phyloP scores from a whole-genome alignment of 2,329 filamentous ascomycete species.

The Pseudocercospora vitis region DNA sequence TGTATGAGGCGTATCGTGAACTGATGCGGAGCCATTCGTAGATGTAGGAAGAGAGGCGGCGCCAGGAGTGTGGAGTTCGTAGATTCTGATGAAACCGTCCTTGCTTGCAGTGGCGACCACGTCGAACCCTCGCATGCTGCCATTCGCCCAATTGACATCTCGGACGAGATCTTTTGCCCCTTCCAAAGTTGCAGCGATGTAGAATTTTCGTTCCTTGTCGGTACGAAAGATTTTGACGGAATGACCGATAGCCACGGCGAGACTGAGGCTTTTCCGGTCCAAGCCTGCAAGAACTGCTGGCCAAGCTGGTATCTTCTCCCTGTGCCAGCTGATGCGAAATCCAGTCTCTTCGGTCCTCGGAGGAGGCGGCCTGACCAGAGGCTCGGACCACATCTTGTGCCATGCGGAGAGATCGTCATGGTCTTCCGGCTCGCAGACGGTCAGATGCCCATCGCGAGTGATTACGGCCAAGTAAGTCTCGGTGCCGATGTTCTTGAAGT shows the following conservation, averaged over 20 bases:
- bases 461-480: slow-evolving; percentile 85
- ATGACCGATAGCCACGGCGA: slow-evolving; percentile 86
- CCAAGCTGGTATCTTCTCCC: slow-evolving; percentile 79
- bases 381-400: slow-evolving; percentile 71
- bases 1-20: slow-evolving; percentile 14
- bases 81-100: slow-evolving; percentile 87
- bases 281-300: slow-evolving; percentile 77
- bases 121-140: slow-evolving; percentile 86
- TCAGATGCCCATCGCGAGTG: slow-evolving; percentile 76
- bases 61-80: slow-evolving; percentile 67
- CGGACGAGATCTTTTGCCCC: slow-evolving; percentile 72
- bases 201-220: slow-evolving; percentile 73
- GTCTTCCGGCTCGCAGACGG: slow-evolving; percentile 80
- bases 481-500: slow-evolving; percentile 79
- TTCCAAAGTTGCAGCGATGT: slow-evolving; percentile 73
- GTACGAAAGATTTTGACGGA: slow-evolving; percentile 81
- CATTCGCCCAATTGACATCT: slow-evolving; percentile 89
- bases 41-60: slow-evolving; percentile 24
- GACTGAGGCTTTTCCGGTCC: slow-evolving; percentile 70
- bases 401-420: slow-evolving; percentile 79
- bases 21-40: slow-evolving; percentile 21
- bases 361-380: slow-evolving; percentile 65
- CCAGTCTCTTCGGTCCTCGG: slow-evolving; percentile 79
- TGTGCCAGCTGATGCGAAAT: slow-evolving; percentile 85
- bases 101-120: slow-evolving; percentile 89